Conservation (phyloP, 495 filamentous ascomycete genomes). For the Tetracladium setigerum region DNA sequence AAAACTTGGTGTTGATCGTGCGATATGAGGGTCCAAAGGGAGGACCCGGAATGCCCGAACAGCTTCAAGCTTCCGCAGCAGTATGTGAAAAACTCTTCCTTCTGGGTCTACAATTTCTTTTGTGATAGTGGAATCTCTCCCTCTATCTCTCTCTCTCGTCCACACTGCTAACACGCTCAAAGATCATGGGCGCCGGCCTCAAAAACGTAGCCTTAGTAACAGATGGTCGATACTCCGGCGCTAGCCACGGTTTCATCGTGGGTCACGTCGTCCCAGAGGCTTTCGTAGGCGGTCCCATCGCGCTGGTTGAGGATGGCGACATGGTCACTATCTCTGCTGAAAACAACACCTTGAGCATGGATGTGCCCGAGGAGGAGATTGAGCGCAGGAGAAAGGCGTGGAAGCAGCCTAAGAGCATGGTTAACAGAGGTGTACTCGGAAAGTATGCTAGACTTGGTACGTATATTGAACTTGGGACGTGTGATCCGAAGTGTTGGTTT, state of each 20-base stretch:
- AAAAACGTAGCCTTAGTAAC: constrained; percentile 89
- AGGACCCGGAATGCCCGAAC: constrained; percentile 98
- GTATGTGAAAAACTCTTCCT: no score
- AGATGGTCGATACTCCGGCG: constrained; percentile 86
- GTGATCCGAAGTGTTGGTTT: no score
- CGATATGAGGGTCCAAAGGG: constrained; percentile 94
- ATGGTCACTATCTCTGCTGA: constrained; percentile 80
- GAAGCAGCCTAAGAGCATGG: constrained; percentile 62
- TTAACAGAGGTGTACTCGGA: constrained; percentile 80
- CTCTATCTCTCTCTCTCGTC: no score
- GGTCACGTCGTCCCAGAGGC: constrained; percentile 93
- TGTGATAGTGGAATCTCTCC: no score
- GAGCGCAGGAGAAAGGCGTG: constrained; percentile 57
- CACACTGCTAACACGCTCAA: constrained; percentile 52
- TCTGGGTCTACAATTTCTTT: no score
- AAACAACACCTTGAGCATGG: constrained; percentile 65
- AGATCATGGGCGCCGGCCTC: constrained; percentile 87
- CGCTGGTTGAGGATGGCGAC: constrained; percentile 73
- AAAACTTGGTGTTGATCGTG: constrained; percentile 88
- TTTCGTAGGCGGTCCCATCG: constrained; percentile 71
- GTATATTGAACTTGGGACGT: no score
- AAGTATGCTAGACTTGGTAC: constrained; percentile 64
- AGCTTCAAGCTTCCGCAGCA: constrained; percentile 37
- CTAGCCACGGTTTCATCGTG: constrained; percentile 92
- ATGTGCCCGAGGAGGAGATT: constrained; percentile 71